Evolutionary conservation across 192 early-diverging fungal species (phyloP), one percentile per base, ranked within the genome.

Genomic region (Rhizoclosmatium sp.): DNA sequence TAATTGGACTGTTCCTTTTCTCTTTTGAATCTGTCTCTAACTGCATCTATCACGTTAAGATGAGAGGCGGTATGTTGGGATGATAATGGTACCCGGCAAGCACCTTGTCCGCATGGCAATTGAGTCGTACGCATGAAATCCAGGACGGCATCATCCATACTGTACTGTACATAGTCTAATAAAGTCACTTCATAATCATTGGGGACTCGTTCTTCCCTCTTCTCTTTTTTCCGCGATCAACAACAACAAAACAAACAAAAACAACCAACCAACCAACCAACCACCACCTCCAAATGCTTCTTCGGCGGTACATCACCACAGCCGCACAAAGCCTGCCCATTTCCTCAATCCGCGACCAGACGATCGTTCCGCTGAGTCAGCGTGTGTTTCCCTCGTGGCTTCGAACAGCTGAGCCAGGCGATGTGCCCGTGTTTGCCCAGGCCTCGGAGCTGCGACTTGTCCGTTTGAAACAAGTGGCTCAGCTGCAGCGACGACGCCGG

Each of bases 31-130:
- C 42, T 79, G 23, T 73, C 68, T 69, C 59, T 65, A 60, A 65
- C 41, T 41, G 44, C 41, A 4, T 62, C 44, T 47, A 16, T 71
- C 23, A 40, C 48, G 54, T 19, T 61, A 62, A 88, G 90, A 79
- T 68, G 86, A 91, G 58, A 69, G 83, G 41, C 73, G 92, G 47
- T 87, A 91, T 64, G 92, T 94, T 16, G 93, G 93, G 2, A 67
- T 93, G 49, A 84, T 93, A 60, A 93, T 94, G 93, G 89, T 94
- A 14, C 93, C 93, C 10, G 93, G 93, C 58, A 88, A 88, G 45
- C 92, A 93, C 75, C 65, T 93, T 7, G 82, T 92, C 19, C 89
- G 87, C 45, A 81, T 84, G 21, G 91, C 91, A 64, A 82, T 91
- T 40, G 90, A 93, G 81, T 75, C 10, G 4, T 62, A 19, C 21